Evolutionary conservation across 2,329 filamentous ascomycete genomes (phyloP).

Genomic region (Fusarium austroafricanum): DNA sequence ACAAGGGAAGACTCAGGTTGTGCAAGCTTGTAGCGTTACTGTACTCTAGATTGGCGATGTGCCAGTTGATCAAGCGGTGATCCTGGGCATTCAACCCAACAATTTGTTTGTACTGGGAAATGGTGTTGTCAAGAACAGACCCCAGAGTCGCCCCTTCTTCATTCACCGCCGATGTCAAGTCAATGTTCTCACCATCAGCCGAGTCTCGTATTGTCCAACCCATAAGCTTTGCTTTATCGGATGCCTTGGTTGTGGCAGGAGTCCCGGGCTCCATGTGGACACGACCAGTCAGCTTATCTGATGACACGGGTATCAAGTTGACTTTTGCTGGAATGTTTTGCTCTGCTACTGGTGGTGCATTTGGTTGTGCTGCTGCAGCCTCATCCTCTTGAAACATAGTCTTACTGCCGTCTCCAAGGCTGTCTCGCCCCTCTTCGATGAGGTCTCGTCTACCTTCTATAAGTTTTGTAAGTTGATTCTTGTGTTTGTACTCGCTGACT

Average conservation of each 20-base stretch:
- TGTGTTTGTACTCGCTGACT: constrained; percentile 90
- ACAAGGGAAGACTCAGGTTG: constrained; percentile 86
- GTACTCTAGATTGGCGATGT: constrained; percentile 97
- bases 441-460: constrained; percentile 85
- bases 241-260: constrained; percentile 76
- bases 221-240: constrained; percentile 80
- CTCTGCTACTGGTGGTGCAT: constrained; percentile 64
- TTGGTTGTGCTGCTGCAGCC: constrained; percentile 70
- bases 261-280: constrained; percentile 78
- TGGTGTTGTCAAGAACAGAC: constrained; percentile 91
- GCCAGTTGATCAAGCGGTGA: constrained; percentile 94
- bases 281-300: constrained; percentile 77
- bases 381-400: constrained; percentile 80
- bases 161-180: constrained; percentile 74
- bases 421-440: constrained; percentile 86
- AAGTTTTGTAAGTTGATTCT: constrained; percentile 74
- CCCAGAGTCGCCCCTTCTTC: constrained; percentile 80
- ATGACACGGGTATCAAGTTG: constrained; percentile 71
- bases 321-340: constrained; percentile 65
- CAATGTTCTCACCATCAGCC: constrained; percentile 73
- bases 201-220: constrained; percentile 81
- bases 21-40: constrained; percentile 92
- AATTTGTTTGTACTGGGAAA: constrained; percentile 85
- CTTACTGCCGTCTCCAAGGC: constrained; percentile 73
- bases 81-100: constrained; percentile 88